Conservation (phyloP, 2,329 filamentous ascomycete species). For the Aspergillus piperis region DNA sequence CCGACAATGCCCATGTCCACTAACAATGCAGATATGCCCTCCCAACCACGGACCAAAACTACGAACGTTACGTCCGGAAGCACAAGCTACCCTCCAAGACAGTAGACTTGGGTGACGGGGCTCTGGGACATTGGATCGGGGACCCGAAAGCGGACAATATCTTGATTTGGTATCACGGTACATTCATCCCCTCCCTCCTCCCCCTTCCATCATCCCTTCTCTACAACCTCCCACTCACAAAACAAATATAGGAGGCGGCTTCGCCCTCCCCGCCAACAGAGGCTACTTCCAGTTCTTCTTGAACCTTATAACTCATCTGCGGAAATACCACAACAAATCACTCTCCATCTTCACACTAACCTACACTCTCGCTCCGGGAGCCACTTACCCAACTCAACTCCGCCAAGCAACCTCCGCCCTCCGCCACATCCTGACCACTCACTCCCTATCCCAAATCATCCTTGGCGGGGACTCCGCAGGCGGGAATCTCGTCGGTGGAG, state of each 20-base stretch:
- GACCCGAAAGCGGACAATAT: slow-evolving; percentile 38
- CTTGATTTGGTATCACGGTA: slow-evolving; percentile 45
- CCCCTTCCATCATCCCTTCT: not conserved
- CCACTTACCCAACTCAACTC: slow-evolving; percentile 47
- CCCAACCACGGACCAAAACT: slow-evolving; percentile 31
- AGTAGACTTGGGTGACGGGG: slow-evolving; percentile 36
- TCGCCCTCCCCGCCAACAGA: slow-evolving; percentile 49
- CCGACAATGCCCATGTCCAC: not conserved
- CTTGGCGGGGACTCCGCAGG: slow-evolving; percentile 50
- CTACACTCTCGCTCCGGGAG: slow-evolving; percentile 58
- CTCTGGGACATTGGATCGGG: slow-evolving; percentile 43
- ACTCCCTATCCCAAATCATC: slow-evolving; percentile 38
- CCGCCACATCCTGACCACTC: slow-evolving; percentile 41
- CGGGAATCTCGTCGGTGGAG: slow-evolving; percentile 43
- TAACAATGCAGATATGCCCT: slow-evolving; percentile 21
- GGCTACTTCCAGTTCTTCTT: slow-evolving; percentile 54
- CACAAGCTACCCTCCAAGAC: slow-evolving; percentile 26
- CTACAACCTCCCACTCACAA: not conserved
- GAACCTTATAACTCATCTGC: slow-evolving; percentile 45
- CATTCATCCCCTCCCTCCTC: not conserved
- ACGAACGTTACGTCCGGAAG: slow-evolving; percentile 31
- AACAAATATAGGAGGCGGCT: slow-evolving; percentile 54
- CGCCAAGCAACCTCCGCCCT: slow-evolving; percentile 44
- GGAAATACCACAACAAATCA: slow-evolving; percentile 41
- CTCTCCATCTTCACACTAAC: slow-evolving; percentile 56